These are phyloP conservation scores for Hygrophoropsis aurantiaca DNA, from an alignment of 768 basidiomycete genomes.

Conservation along the genomic window DNA sequence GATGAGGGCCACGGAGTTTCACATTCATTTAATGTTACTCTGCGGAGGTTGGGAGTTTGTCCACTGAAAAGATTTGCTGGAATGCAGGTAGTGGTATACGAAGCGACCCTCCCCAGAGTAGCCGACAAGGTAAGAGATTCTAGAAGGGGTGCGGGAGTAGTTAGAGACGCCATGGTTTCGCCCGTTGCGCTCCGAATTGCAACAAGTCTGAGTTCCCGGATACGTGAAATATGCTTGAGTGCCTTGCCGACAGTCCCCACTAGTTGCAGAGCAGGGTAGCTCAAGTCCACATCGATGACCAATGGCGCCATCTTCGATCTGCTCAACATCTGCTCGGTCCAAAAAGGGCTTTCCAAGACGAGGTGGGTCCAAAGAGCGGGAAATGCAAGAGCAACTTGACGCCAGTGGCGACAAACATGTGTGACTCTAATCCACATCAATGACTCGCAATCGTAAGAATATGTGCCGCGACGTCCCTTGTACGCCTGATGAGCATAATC, in stretches of 20 bases:
- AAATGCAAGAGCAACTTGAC: conserved; percentile 40
- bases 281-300: conserved; percentile 21
- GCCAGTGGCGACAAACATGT: conserved; percentile 37
- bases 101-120: not conserved
- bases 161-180: conserved; percentile 23
- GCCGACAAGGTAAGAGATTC: conserved; percentile 27
- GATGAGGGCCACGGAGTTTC: conserved; percentile 36
- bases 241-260: conserved; percentile 28
- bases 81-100: conserved; percentile 6
- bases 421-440: conserved; percentile 21
- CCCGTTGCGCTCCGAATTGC: conserved; percentile 21
- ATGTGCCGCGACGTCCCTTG: not conserved
- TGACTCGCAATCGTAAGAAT: conserved; percentile 3
- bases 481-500: conserved; percentile 4
- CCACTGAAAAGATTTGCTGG: conserved; percentile 29
- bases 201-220: conserved; percentile 31
- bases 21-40: conserved; percentile 35
- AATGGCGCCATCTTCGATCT: conserved; percentile 43
- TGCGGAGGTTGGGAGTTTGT: conserved; percentile 33
- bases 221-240: conserved; percentile 33
- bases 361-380: conserved; percentile 39
- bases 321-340: conserved; percentile 43
- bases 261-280: conserved; percentile 26
- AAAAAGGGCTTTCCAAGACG: conserved; percentile 30
- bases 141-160: conserved; percentile 31